phyloP scores from a whole-genome alignment of 1,284 basidiomycete species.

The Fomitiporia mediterranea region DNA sequence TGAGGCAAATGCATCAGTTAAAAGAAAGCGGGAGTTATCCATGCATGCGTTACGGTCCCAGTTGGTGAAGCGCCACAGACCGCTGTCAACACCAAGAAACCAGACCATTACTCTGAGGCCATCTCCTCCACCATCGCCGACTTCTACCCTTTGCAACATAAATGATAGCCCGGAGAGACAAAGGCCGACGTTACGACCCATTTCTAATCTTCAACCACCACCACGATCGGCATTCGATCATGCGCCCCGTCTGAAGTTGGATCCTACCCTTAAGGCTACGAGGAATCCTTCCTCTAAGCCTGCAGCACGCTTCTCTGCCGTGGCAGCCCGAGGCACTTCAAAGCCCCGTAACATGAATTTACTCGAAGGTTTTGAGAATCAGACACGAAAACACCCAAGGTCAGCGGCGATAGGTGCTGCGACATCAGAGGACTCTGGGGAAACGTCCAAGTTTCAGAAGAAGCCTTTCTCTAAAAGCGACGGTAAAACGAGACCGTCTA shows the following conservation, averaged over 20 bases:
- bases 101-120: neutral
- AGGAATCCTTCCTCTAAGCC: neutral
- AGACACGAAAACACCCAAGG: neutral
- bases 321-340: neutral
- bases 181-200: neutral
- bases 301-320: neutral
- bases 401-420: neutral
- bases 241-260: slow-evolving; percentile 7
- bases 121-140: slow-evolving; percentile 5
- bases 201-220: neutral
- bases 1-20: neutral
- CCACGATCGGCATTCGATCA: neutral
- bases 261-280: neutral
- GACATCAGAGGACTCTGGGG: neutral
- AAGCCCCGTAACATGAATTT: neutral
- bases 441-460: neutral
- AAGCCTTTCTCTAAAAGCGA: neutral
- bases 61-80: slow-evolving; percentile 1
- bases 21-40: slow-evolving; percentile 1
- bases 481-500: neutral
- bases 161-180: neutral
- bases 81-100: neutral
- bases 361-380: neutral
- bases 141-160: neutral
- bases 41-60: neutral